A percentile compares a stretch with the other conserved stretches of the same genome.
These are phyloP conservation scores for Fragaria nilgerrensis DNA, from an alignment of 306 rosid species.

Conservation along the genomic window DNA sequence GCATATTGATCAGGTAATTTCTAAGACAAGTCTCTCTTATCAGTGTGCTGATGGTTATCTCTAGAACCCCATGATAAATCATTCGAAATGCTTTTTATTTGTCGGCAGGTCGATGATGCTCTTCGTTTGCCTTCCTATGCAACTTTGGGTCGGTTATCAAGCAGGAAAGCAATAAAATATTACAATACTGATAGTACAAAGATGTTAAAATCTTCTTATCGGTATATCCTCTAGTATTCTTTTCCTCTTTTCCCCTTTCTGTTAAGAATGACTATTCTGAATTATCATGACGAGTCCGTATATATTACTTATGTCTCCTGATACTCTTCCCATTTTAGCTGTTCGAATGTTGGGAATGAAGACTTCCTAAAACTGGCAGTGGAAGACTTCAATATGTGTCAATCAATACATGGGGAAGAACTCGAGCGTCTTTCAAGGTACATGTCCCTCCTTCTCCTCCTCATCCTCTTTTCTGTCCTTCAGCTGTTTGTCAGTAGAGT, in stretches of 20 bases:
- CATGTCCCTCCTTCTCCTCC: conserved; percentile 5
- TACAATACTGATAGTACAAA: conserved; percentile 51
- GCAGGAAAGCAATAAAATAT: conserved; percentile 54
- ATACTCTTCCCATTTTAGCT: conserved; percentile 37
- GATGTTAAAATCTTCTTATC: conserved; percentile 61
- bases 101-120: conserved; percentile 52
- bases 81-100: conserved; percentile 17
- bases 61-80: conserved; percentile 1
- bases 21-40: conserved; percentile 1
- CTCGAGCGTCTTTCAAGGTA: conserved; percentile 58
- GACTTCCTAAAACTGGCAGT: conserved; percentile 67
- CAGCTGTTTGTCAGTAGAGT: background rate
- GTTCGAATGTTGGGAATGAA: conserved; percentile 53
- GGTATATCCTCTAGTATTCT: conserved; percentile 32
- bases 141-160: conserved; percentile 56
- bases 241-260: background rate
- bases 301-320: background rate
- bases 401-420: conserved; percentile 57
- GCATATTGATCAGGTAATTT: conserved; percentile 54
- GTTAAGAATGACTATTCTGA: background rate
- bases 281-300: background rate
- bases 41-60: background rate
- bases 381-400: conserved; percentile 79
- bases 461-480: conserved; percentile 10
- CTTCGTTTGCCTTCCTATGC: conserved; percentile 57